phyloP scores from a whole-genome alignment of 768 basidiomycete species.

The Lactarius vividus region DNA sequence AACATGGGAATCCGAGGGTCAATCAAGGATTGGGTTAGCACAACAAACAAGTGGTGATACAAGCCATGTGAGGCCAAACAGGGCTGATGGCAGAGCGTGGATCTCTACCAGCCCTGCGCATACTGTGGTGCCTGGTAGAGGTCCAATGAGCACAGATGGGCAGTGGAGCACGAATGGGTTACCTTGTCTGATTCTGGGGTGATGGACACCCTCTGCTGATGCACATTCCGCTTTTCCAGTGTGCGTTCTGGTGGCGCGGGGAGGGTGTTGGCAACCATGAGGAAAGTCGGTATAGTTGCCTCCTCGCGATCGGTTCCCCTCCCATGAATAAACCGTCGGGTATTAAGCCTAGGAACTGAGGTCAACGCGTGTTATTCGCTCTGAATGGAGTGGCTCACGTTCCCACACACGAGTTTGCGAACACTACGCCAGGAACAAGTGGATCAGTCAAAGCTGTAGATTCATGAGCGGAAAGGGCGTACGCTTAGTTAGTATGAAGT shows the following conservation, averaged over 20 bases:
- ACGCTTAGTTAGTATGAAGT: conserved; percentile 62
- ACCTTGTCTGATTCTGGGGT: conserved; percentile 23
- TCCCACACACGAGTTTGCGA: conserved; percentile 28
- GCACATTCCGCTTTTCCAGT: neutral
- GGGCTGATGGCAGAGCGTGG: neutral
- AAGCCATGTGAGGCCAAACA: conserved; percentile 4
- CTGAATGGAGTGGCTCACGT: conserved; percentile 16
- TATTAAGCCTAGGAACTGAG: conserved; percentile 18
- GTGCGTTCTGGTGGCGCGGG: neutral
- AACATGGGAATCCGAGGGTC: conserved; percentile 2
- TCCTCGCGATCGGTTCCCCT: conserved; percentile 27
- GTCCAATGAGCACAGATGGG: conserved; percentile 6
- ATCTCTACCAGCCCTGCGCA: conserved; percentile 16
- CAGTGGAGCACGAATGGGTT: neutral
- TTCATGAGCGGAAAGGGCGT: neutral
- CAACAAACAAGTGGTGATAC: conserved; percentile 22
- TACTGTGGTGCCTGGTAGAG: conserved; percentile 17
- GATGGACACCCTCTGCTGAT: conserved; percentile 19
- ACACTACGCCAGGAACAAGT: conserved; percentile 14
- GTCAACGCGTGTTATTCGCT: neutral
- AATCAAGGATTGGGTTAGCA: neutral
- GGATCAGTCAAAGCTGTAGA: neutral
- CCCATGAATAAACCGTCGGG: conserved; percentile 25
- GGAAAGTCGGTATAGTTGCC: conserved; percentile 25
- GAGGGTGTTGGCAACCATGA: conserved; percentile 27